These are phyloP conservation scores for Candida arabinofermentans DNA, from an alignment of 805 yeast species.

Conservation along the genomic window DNA sequence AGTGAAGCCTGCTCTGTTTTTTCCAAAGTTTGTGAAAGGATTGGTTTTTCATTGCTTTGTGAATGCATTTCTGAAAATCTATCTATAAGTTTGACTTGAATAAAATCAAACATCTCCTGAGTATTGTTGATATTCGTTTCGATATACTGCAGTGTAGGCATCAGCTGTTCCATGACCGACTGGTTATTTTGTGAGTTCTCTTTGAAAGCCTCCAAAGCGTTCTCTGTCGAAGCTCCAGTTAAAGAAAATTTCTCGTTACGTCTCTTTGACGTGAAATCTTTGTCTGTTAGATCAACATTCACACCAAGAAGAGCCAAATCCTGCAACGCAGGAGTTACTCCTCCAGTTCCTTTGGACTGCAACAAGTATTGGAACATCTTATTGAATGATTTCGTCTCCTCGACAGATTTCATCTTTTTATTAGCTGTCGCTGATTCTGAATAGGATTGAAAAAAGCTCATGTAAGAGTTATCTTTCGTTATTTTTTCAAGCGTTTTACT, in stretches of 20 bases:
- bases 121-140: slow-evolving; percentile 16
- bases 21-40: slow-evolving; percentile 1
- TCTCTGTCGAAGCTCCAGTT: not conserved
- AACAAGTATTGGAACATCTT: slow-evolving; percentile 27
- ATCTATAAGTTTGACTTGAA: slow-evolving; percentile 17
- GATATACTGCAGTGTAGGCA: slow-evolving; percentile 22
- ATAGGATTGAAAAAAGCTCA: slow-evolving; percentile 24
- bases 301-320: slow-evolving; percentile 17
- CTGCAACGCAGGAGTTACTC: slow-evolving; percentile 24
- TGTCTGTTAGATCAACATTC: not conserved
- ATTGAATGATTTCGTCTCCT: slow-evolving; percentile 31
- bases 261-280: not conserved
- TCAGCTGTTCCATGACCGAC: slow-evolving; percentile 9
- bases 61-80: slow-evolving; percentile 9
- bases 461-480: slow-evolving; percentile 19
- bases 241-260: not conserved
- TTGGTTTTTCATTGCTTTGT: not conserved
- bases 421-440: slow-evolving; percentile 17
- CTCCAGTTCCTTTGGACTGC: slow-evolving; percentile 17
- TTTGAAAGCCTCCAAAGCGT: slow-evolving; percentile 2
- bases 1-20: slow-evolving; percentile 8
- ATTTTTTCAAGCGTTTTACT: slow-evolving; percentile 6
- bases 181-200: slow-evolving; percentile 9
- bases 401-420: slow-evolving; percentile 24
- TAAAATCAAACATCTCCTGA: slow-evolving; percentile 19